Evolutionary conservation across 805 yeast genomes (phyloP).

Genomic region (Metschnikowia hibisci): DNA sequence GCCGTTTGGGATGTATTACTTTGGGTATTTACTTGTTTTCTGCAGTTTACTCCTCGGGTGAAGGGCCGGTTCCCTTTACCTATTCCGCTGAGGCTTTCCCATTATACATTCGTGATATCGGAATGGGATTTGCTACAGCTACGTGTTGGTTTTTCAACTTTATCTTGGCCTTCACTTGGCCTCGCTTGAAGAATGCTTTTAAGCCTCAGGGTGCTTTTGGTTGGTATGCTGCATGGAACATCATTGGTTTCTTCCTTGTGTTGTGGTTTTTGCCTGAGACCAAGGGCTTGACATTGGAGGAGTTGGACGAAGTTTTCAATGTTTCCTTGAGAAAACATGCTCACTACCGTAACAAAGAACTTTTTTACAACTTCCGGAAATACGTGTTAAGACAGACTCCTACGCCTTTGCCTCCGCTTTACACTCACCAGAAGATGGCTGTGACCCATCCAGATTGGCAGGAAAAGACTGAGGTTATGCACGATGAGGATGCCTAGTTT

Average conservation of each 20-base stretch:
- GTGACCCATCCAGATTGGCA: constrained; percentile 61
- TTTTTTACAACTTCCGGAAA: constrained; percentile 43
- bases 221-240: constrained; percentile 83
- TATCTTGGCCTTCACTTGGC: constrained; percentile 74
- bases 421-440: constrained; percentile 55
- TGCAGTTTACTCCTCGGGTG: constrained; percentile 75
- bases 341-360: constrained; percentile 27
- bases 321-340: constrained; percentile 59
- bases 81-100: constrained; percentile 85
- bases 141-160: constrained; percentile 74
- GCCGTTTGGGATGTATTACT: constrained; percentile 63
- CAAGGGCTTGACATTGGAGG: constrained; percentile 68
- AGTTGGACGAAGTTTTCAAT: constrained; percentile 67
- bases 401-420: constrained; percentile 51
- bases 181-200: constrained; percentile 61
- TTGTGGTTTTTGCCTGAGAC: constrained; percentile 73
- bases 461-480: constrained; percentile 52
- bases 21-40: constrained; percentile 73
- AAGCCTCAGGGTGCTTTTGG: constrained; percentile 84
- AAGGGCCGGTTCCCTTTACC: constrained; percentile 88
- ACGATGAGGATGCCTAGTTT: constrained; percentile 36
- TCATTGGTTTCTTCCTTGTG: constrained; percentile 64
- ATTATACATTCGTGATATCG: constrained; percentile 71
- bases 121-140: constrained; percentile 76
- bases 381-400: constrained; percentile 43